These are phyloP conservation scores for Alternaria atra DNA, from an alignment of 2,329 filamentous ascomycete genomes.

Conservation along the genomic window DNA sequence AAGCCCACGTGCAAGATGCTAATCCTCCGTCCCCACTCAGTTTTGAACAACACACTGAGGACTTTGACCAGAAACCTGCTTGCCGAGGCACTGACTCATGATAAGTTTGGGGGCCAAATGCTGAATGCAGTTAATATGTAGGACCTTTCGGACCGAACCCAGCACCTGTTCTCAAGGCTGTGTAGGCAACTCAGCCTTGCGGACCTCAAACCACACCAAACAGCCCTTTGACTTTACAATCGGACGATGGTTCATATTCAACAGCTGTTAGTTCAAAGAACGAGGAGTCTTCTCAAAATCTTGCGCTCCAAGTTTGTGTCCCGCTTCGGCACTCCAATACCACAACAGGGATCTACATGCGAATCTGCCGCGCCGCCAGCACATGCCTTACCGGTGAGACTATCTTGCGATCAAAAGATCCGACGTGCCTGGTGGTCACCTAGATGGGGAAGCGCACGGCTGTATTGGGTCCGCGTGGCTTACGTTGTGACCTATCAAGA, in stretches of 20 bases:
- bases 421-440: constrained; percentile 9
- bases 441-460: constrained; percentile 2
- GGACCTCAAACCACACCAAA: neutral
- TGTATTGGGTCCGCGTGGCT: neutral
- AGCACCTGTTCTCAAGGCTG: neutral
- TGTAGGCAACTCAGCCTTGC: neutral
- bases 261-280: neutral
- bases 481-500: constrained; percentile 7
- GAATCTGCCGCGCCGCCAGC: constrained; percentile 1
- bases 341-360: neutral
- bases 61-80: neutral
- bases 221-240: neutral
- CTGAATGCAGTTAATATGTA: neutral
- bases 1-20: constrained; percentile 15
- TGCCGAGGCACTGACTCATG: neutral
- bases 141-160: constrained; percentile 2
- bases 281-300: neutral
- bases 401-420: constrained; percentile 2
- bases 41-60: neutral
- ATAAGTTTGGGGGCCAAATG: constrained; percentile 2
- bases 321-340: neutral
- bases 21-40: constrained; percentile 1
- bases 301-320: neutral
- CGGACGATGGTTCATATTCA: neutral
- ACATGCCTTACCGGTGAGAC: constrained; percentile 10